phyloP scores from a whole-genome alignment of 1,139 yeast species.

The Suhomyces panamericanus region DNA sequence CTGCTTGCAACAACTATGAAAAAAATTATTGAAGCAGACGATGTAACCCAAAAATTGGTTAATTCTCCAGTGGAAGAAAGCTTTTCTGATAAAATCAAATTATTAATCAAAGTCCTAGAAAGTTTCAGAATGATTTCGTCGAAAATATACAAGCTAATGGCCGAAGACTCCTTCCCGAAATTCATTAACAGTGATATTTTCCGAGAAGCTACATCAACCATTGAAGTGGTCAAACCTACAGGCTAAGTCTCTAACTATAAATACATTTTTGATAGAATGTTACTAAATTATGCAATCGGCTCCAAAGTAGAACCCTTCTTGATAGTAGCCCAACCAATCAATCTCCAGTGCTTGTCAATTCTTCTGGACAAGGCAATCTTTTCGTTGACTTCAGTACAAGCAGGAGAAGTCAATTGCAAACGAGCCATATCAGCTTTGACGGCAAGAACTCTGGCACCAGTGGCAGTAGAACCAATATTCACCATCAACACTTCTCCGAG shows the following conservation, averaged over 20 bases:
- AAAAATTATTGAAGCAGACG: no score
- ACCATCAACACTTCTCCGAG: constrained; percentile 98
- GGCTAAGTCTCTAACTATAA: constrained; percentile 6
- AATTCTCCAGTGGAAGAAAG: constrained; percentile 1
- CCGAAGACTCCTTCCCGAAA: constrained; percentile 71
- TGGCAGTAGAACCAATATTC: constrained; percentile 97
- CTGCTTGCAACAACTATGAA: no score
- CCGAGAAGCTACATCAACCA: constrained; percentile 15
- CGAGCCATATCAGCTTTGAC: constrained; percentile 99
- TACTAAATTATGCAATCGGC: constrained; percentile 46
- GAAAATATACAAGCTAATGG: constrained; percentile 63
- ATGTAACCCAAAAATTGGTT: neutral
- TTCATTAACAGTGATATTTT: constrained; percentile 45
- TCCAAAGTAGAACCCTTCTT: constrained; percentile 90
- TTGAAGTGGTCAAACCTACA: constrained; percentile 10
- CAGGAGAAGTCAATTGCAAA: constrained; percentile 93
- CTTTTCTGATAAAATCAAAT: constrained; percentile 8
- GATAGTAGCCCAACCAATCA: constrained; percentile 99
- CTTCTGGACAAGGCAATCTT: constrained; percentile 98
- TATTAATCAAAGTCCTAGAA: neutral
- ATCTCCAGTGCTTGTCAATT: constrained; percentile 99
- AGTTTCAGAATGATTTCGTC: constrained; percentile 40
- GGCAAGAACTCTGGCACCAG: constrained; percentile 98
- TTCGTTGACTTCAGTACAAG: constrained; percentile 97
- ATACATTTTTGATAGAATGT: constrained; percentile 10